Evolutionary conservation across 148 eudicot species (phyloP).

Genomic region (Vaccinium macrocarpon): DNA sequence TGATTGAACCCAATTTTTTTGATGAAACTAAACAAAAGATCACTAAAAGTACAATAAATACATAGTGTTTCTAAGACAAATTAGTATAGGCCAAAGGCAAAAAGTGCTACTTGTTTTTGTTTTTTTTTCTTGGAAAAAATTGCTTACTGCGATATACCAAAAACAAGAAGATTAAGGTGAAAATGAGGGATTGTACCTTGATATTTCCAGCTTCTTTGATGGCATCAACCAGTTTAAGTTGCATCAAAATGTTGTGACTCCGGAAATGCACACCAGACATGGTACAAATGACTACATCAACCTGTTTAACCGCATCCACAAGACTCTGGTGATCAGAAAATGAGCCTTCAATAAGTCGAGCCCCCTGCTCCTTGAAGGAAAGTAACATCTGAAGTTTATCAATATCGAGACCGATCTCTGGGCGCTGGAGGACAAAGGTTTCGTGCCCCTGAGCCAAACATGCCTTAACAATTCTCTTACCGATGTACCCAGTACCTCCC

Average conservation of each 20-base stretch:
- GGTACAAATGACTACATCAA: constrained; percentile 70
- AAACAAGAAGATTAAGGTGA: not conserved
- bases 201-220: constrained; percentile 87
- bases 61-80: too few relatives aligned
- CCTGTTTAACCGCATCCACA: constrained; percentile 66
- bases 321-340: constrained; percentile 73
- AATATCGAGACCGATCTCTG: constrained; percentile 41
- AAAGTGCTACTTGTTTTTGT: too few relatives aligned
- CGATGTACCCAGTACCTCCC: constrained; percentile 60
- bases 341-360: constrained; percentile 35
- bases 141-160: too few relatives aligned
- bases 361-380: constrained; percentile 39
- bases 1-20: too few relatives aligned
- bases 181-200: constrained; percentile 39
- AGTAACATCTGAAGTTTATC: constrained; percentile 43
- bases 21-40: too few relatives aligned
- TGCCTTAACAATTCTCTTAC: constrained; percentile 48
- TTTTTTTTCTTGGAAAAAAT: too few relatives aligned
- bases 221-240: constrained; percentile 81
- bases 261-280: constrained; percentile 71
- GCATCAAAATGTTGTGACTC: constrained; percentile 59
- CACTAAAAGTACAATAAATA: too few relatives aligned
- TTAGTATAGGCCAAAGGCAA: too few relatives aligned
- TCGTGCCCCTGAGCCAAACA: constrained; percentile 47
- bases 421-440: constrained; percentile 38